Conservation (phyloP, 192 early-diverging fungal species). For the Pilaira anomala region DNA sequence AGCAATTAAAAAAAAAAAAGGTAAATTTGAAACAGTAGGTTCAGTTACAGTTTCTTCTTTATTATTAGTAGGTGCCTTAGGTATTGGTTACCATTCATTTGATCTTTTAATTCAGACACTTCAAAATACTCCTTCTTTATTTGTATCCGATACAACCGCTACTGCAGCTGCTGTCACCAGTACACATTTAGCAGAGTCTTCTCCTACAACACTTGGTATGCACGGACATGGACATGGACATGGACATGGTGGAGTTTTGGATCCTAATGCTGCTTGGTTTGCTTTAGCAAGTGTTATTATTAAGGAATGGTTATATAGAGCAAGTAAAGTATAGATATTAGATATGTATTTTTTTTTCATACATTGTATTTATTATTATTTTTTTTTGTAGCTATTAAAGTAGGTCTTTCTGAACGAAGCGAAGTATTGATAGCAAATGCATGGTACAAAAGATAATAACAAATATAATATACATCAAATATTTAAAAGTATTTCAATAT, state of each 20-base stretch:
- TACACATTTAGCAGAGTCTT: slow-evolving; percentile 10
- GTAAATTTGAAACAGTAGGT: slow-evolving; percentile 62
- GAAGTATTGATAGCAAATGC: slow-evolving; percentile 81
- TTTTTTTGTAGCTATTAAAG: slow-evolving; percentile 44
- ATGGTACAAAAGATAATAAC: slow-evolving; percentile 38
- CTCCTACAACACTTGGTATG: slow-evolving; percentile 6
- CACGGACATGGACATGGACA: slow-evolving; percentile 8
- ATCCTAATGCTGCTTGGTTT: slow-evolving; percentile 72
- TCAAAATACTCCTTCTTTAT: not conserved
- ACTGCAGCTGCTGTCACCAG: slow-evolving; percentile 10
- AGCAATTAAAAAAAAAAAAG: too few relatives aligned
- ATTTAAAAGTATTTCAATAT: not conserved
- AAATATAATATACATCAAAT: not conserved
- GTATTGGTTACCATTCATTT: slow-evolving; percentile 64
- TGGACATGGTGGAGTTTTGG: slow-evolving; percentile 37
- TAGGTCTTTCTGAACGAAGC: slow-evolving; percentile 59
- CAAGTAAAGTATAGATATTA: slow-evolving; percentile 39
- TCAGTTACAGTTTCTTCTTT: slow-evolving; percentile 64
- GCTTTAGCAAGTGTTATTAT: slow-evolving; percentile 60
- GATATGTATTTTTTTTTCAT: not conserved
- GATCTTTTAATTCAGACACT: slow-evolving; percentile 42
- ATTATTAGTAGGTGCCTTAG: slow-evolving; percentile 62
- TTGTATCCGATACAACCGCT: slow-evolving; percentile 12
- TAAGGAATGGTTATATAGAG: slow-evolving; percentile 77
- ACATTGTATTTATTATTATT: not conserved